phyloP scores from a whole-genome alignment of 768 basidiomycete genomes.

The Podaxis rugospora region DNA sequence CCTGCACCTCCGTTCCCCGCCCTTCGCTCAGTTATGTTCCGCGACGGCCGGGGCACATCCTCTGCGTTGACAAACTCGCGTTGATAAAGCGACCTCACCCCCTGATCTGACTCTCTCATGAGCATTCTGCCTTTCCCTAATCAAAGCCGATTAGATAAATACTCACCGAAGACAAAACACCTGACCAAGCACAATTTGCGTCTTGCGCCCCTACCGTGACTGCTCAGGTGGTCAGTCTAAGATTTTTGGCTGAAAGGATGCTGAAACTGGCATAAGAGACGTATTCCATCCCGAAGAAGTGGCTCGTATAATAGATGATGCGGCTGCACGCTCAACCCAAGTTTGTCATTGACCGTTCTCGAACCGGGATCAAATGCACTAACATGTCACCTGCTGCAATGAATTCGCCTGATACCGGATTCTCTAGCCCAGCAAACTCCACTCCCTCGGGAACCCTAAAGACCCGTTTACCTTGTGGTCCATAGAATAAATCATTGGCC shows the following conservation, averaged over 20 bases:
- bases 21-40: conserved; percentile 21
- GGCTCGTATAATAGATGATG: conserved; percentile 21
- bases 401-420: conserved; percentile 14
- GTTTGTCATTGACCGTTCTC: not conserved
- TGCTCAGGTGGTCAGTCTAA: not conserved
- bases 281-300: conserved; percentile 23
- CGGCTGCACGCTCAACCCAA: conserved; percentile 14
- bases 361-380: not conserved
- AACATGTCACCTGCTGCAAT: conserved; percentile 17
- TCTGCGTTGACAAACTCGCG: conserved; percentile 19
- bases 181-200: conserved; percentile 26
- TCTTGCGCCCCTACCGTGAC: conserved; percentile 27
- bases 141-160: not conserved
- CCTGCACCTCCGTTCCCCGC: conserved; percentile 28
- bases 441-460: conserved; percentile 17
- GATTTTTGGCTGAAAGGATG: not conserved
- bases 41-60: conserved; percentile 24
- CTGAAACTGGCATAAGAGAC: conserved; percentile 22
- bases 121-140: no score
- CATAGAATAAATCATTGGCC: conserved; percentile 16
- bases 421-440: conserved; percentile 13
- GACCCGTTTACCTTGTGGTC: conserved; percentile 9
- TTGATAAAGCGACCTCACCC: conserved; percentile 20
- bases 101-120: conserved; percentile 16
- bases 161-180: conserved; percentile 22